phyloP scores from a whole-genome alignment of 305 asterid genomes.

The Lippia alba region DNA sequence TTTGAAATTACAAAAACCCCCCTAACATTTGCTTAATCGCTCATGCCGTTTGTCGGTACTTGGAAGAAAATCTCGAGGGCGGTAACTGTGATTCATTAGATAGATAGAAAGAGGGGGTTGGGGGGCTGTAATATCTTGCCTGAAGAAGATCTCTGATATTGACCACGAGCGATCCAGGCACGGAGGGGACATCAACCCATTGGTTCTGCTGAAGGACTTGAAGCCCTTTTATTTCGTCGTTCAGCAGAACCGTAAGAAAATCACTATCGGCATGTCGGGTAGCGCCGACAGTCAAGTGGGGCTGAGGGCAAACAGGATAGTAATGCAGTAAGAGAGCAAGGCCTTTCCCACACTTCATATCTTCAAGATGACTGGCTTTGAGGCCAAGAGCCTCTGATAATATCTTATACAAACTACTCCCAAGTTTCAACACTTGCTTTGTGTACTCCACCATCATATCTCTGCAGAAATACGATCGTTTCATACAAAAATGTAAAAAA shows the following conservation, averaged over 20 bases:
- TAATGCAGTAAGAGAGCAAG: slow-evolving; percentile 38
- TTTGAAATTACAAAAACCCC: no score
- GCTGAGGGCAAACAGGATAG: slow-evolving; percentile 52
- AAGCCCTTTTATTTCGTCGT: slow-evolving; percentile 41
- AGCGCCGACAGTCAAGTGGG: slow-evolving; percentile 45
- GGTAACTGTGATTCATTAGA: no score
- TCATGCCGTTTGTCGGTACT: no score
- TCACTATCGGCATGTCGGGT: slow-evolving; percentile 42
- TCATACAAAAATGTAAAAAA: no score
- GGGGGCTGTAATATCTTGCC: slow-evolving; percentile 15
- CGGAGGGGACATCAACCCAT: slow-evolving; percentile 40
- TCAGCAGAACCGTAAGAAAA: slow-evolving; percentile 44
- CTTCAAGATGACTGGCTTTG: slow-evolving; percentile 24
- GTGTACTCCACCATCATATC: slow-evolving; percentile 47
- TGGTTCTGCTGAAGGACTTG: slow-evolving; percentile 39
- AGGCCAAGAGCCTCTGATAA: slow-evolving; percentile 42
- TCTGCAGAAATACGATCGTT: slow-evolving; percentile 32
- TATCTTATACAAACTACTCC: slow-evolving; percentile 29
- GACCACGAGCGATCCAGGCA: slow-evolving; percentile 36
- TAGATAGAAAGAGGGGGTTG: no score
- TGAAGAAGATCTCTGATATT: slow-evolving; percentile 48
- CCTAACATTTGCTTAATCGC: no score
- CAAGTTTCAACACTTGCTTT: slow-evolving; percentile 43
- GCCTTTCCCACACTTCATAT: slow-evolving; percentile 41
- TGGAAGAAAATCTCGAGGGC: no score